These are phyloP conservation scores for Nicotiana otophora DNA, from an alignment of 257 asterid species.

Conservation along the genomic window DNA sequence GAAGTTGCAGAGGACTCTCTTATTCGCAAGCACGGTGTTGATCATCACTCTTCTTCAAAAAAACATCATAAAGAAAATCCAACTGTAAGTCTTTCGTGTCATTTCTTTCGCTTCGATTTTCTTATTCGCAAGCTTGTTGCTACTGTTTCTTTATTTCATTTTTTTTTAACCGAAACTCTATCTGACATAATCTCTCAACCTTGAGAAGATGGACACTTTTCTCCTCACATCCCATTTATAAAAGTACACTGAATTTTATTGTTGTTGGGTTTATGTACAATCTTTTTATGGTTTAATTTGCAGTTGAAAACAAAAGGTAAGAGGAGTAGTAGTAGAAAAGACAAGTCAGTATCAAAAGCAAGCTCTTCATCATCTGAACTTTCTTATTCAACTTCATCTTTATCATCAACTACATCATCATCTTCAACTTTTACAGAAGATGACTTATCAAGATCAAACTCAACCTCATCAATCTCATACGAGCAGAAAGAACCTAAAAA, in stretches of 20 bases:
- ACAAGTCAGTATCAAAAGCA: neutral
- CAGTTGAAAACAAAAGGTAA: neutral
- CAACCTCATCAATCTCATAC: neutral
- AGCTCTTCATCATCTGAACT: neutral
- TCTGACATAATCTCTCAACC: too few relatives aligned
- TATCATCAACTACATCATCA: neutral
- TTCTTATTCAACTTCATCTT: neutral
- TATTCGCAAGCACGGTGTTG: neutral
- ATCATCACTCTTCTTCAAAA: neutral
- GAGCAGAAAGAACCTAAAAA: neutral
- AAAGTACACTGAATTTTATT: too few relatives aligned
- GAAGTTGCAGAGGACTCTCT: neutral
- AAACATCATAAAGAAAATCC: neutral
- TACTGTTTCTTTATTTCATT: too few relatives aligned
- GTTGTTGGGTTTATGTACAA: too few relatives aligned
- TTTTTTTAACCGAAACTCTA: rapidly evolving
- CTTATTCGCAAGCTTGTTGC: rapidly evolving
- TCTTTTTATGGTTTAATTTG: neutral
- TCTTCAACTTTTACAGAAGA: neutral
- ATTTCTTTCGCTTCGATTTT: neutral
- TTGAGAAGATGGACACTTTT: too few relatives aligned
- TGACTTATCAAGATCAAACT: neutral
- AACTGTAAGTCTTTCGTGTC: neutral
- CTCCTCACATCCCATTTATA: too few relatives aligned
- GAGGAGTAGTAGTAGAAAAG: neutral